Conservation (phyloP, 179 eudicot genomes). For the Camellia oleifera region DNA sequence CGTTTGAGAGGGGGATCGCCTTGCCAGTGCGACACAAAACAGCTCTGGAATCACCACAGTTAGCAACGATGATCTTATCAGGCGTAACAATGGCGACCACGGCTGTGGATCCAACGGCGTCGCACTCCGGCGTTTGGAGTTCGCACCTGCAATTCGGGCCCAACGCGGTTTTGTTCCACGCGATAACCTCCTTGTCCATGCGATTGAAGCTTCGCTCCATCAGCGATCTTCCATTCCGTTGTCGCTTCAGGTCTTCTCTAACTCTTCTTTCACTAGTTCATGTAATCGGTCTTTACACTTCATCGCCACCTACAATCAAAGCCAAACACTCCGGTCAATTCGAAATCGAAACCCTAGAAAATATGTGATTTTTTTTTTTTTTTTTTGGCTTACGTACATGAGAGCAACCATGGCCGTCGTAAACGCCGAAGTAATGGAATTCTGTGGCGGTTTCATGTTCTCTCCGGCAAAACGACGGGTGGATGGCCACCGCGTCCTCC, state of each 20-base stretch:
- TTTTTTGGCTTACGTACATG: slow-evolving; percentile 40
- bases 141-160: slow-evolving; percentile 60
- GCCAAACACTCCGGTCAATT: background rate
- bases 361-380: background rate
- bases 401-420: slow-evolving; percentile 94
- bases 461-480: slow-evolving; percentile 44
- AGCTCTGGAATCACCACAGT: slow-evolving; percentile 91
- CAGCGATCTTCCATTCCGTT: slow-evolving; percentile 42
- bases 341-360: background rate
- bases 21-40: slow-evolving; percentile 75
- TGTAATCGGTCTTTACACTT: slow-evolving; percentile 75
- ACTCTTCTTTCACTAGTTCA: slow-evolving; percentile 66
- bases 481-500: slow-evolving; percentile 75
- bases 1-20: slow-evolving; percentile 64
- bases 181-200: slow-evolving; percentile 67
- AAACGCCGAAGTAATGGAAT: slow-evolving; percentile 72
- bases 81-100: slow-evolving; percentile 70
- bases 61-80: slow-evolving; percentile 61
- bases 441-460: background rate
- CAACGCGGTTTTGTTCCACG: slow-evolving; percentile 23
- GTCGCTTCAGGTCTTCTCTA: slow-evolving; percentile 22
- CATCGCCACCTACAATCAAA: slow-evolving; percentile 59
- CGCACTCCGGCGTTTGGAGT: slow-evolving; percentile 65
- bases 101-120: slow-evolving; percentile 90
- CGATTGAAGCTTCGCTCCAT: slow-evolving; percentile 66